Evolutionary conservation across 345 rosid species (phyloP).

Genomic region (Eucalyptus melliodora): DNA sequence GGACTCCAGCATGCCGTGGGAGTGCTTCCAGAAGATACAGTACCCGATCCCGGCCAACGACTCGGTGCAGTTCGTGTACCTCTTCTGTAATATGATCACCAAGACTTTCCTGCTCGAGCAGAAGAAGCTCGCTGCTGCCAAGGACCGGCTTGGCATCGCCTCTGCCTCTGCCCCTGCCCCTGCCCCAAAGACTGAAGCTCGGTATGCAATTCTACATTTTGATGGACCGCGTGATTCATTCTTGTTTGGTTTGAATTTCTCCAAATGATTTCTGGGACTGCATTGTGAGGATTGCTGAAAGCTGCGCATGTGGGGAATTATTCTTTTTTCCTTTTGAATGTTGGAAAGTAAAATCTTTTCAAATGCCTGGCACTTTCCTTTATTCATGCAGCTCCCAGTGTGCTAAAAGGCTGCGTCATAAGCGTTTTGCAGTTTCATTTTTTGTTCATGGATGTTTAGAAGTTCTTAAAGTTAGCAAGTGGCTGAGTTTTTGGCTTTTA

Average conservation of each 20-base stretch:
- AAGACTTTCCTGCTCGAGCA: constrained; percentile 73
- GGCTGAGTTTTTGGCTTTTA: background rate
- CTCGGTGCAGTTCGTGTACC: constrained; percentile 85
- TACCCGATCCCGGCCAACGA: constrained; percentile 94
- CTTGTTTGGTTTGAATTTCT: background rate
- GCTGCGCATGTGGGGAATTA: background rate
- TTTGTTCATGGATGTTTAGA: background rate
- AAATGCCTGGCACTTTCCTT: background rate
- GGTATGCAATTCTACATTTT: background rate
- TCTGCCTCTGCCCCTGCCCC: background rate
- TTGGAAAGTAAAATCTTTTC: background rate
- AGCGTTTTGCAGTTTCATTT: background rate
- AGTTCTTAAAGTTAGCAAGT: background rate
- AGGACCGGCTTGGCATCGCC: background rate
- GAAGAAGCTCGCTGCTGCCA: constrained; percentile 22
- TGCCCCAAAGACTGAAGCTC: background rate
- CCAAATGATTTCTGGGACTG: background rate
- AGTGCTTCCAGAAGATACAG: constrained; percentile 53
- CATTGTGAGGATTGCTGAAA: background rate
- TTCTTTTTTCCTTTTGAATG: background rate
- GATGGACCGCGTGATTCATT: background rate
- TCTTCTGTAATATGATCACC: constrained; percentile 90
- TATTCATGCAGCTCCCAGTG: background rate
- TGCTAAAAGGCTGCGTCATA: background rate
- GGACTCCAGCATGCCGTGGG: constrained; percentile 79